A percentile compares a stretch with the other conserved stretches of the same genome.
Evolutionary conservation across 179 eudicot genomes (phyloP).

Genomic region (Beta macrorhiza): DNA sequence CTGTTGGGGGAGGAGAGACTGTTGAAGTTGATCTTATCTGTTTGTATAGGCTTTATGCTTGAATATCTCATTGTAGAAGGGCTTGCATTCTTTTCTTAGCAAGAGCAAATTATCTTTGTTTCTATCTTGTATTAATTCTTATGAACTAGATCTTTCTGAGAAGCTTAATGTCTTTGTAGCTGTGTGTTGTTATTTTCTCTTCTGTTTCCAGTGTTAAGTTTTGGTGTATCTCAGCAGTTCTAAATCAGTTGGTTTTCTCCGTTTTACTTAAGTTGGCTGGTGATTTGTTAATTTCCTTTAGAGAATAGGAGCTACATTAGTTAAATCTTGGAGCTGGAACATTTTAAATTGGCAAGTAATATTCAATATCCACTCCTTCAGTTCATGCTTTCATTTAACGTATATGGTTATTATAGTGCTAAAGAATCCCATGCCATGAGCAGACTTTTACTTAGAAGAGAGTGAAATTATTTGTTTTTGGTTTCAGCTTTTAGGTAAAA

Average conservation of each 20-base stretch:
- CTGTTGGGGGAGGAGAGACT: background rate
- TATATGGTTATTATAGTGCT: background rate
- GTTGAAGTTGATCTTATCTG: conserved; percentile 1
- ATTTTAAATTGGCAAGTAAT: background rate
- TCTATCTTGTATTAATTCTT: background rate
- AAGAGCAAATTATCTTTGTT: background rate
- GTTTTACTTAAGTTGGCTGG: background rate
- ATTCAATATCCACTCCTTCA: background rate
- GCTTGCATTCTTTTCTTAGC: background rate
- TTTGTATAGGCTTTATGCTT: background rate
- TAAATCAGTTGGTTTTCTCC: background rate
- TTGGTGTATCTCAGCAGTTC: background rate
- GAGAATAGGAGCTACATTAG: background rate
- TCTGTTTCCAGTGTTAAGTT: background rate
- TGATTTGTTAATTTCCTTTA: background rate
- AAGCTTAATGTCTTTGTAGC: background rate
- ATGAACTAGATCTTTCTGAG: background rate
- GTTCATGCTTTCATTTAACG: background rate
- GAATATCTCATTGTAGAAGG: background rate
- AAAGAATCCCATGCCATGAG: background rate
- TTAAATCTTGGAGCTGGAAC: background rate
- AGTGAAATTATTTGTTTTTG: background rate
- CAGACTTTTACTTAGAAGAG: background rate
- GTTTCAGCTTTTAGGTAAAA: background rate
- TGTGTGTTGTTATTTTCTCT: background rate